Evolutionary conservation across 2,329 filamentous ascomycete species (phyloP).

Genomic region (Nigrograna mackinnonii): DNA sequence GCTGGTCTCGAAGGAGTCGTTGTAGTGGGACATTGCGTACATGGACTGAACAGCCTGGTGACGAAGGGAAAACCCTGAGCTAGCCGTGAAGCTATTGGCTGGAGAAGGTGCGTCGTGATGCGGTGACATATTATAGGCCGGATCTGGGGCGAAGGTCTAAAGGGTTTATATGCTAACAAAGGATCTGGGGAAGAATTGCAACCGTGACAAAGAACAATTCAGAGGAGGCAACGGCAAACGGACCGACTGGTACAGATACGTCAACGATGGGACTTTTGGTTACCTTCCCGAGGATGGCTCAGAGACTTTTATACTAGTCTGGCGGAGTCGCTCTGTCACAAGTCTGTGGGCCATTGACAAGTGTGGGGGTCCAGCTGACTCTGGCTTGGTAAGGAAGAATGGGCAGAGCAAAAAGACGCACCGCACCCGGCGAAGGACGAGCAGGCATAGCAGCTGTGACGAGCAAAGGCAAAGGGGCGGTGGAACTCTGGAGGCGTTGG

Average conservation of each 20-base stretch:
- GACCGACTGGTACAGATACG: slow-evolving; percentile 35
- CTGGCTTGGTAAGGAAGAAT: slow-evolving; percentile 28
- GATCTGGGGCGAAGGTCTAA: slow-evolving; percentile 9
- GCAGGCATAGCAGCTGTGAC: slow-evolving; percentile 29
- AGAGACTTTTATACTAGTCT: slow-evolving; percentile 41
- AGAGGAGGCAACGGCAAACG: slow-evolving; percentile 14
- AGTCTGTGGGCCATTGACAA: slow-evolving; percentile 19
- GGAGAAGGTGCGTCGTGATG: slow-evolving; percentile 44
- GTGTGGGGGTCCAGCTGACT: slow-evolving; percentile 46
- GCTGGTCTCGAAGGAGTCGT: slow-evolving; percentile 41
- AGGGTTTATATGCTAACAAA: slow-evolving; percentile 33
- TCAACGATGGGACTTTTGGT: slow-evolving; percentile 30
- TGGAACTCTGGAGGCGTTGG: slow-evolving; percentile 32
- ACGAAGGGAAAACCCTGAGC: slow-evolving; percentile 22
- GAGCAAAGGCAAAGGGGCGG: slow-evolving; percentile 40
- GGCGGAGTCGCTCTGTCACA: slow-evolving; percentile 22
- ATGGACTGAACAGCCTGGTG: slow-evolving; percentile 38
- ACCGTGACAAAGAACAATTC: slow-evolving; percentile 38
- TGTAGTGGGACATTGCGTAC: slow-evolving; percentile 37
- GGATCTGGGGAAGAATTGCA: slow-evolving; percentile 22
- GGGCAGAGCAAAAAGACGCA: slow-evolving; percentile 34
- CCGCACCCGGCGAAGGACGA: slow-evolving; percentile 23
- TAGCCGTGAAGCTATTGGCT: slow-evolving; percentile 33
- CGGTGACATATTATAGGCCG: slow-evolving; percentile 35
- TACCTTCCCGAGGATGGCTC: slow-evolving; percentile 30